These are phyloP conservation scores for Halophytophthora batemanensis DNA, from an alignment of 352 stramenopile genomes.

Conservation along the genomic window DNA sequence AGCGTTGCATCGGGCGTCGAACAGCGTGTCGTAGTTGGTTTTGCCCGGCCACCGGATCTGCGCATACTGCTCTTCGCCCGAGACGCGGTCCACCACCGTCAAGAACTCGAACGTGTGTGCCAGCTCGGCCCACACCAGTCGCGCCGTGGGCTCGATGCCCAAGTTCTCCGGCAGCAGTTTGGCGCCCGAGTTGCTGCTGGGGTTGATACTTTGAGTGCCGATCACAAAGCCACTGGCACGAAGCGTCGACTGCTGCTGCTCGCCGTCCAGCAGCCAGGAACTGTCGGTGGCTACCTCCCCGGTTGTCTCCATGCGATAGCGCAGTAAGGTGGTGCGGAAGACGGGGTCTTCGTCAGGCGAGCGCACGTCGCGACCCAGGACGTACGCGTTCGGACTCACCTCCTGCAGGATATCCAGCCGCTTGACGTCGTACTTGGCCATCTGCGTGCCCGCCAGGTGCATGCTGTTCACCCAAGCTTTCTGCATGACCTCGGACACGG, in stretches of 20 bases:
- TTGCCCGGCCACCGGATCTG: constrained; percentile 44
- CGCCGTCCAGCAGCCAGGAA: constrained; percentile 9
- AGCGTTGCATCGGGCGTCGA: constrained; percentile 44
- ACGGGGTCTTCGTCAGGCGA: constrained; percentile 33
- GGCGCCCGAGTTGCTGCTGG: constrained; percentile 25
- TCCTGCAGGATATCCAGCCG: constrained; percentile 48
- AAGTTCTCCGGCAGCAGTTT: constrained; percentile 29
- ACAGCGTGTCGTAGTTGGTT: constrained; percentile 47
- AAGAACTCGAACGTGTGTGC: constrained; percentile 44
- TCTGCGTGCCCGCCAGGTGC: constrained; percentile 29
- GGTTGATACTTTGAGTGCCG: constrained; percentile 49
- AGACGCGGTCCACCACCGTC: constrained; percentile 24
- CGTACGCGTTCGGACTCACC: constrained; percentile 33
- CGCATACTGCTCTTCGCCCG: constrained; percentile 23
- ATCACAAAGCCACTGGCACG: constrained; percentile 34
- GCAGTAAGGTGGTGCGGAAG: constrained; percentile 46
- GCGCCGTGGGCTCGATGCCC: constrained; percentile 24
- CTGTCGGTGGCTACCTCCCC: constrained; percentile 10
- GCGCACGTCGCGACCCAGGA: constrained; percentile 45
- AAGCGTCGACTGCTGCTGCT: constrained; percentile 6
- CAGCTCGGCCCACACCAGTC: constrained; percentile 42
- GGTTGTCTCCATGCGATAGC: constrained; percentile 40
- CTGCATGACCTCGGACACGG: constrained; percentile 36
- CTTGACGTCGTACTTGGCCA: constrained; percentile 47
- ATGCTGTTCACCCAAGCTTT: constrained; percentile 45